Conservation (phyloP, 2,329 filamentous ascomycete genomes). For the Aspergillaceae sp. region DNA sequence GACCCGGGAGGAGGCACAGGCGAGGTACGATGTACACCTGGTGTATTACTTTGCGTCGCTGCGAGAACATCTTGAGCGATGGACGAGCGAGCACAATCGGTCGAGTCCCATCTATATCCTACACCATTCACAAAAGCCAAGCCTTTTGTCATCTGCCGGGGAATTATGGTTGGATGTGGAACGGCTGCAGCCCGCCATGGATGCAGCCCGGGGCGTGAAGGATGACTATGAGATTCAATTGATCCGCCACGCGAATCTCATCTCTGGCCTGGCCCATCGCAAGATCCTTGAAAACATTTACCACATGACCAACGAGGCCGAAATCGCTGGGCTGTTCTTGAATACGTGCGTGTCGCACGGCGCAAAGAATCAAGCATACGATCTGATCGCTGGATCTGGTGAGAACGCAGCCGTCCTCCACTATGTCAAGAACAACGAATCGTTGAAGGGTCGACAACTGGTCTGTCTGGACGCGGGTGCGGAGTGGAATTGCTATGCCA, state of each 20-base stretch:
- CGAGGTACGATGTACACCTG: slow-evolving; percentile 59
- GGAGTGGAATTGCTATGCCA: slow-evolving; percentile 65
- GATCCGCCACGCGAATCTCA: slow-evolving; percentile 61
- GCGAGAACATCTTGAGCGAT: slow-evolving; percentile 41
- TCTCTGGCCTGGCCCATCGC: slow-evolving; percentile 60
- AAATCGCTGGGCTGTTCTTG: slow-evolving; percentile 74
- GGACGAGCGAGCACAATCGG: slow-evolving; percentile 19
- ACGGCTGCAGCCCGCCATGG: slow-evolving; percentile 47
- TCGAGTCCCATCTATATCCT: slow-evolving; percentile 28
- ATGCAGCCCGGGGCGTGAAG: slow-evolving; percentile 61
- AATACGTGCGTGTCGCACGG: slow-evolving; percentile 66
- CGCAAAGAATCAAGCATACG: slow-evolving; percentile 76
- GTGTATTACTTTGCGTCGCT: slow-evolving; percentile 52
- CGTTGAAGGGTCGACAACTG: slow-evolving; percentile 63
- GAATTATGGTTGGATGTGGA: slow-evolving; percentile 19
- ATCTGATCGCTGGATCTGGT: slow-evolving; percentile 75
- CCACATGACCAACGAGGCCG: slow-evolving; percentile 64
- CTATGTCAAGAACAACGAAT: slow-evolving; percentile 71
- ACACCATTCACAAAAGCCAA: slow-evolving; percentile 28
- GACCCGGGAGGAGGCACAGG: slow-evolving; percentile 48
- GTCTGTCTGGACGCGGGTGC: slow-evolving; percentile 77
- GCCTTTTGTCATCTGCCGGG: slow-evolving; percentile 7
- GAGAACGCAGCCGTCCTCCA: slow-evolving; percentile 76
- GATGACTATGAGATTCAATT: slow-evolving; percentile 66
- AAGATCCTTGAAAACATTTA: slow-evolving; percentile 54